Conservation (phyloP, 225 moss, liverwort and hornwort species). For the Bryoerythrophyllum caledonicum region DNA sequence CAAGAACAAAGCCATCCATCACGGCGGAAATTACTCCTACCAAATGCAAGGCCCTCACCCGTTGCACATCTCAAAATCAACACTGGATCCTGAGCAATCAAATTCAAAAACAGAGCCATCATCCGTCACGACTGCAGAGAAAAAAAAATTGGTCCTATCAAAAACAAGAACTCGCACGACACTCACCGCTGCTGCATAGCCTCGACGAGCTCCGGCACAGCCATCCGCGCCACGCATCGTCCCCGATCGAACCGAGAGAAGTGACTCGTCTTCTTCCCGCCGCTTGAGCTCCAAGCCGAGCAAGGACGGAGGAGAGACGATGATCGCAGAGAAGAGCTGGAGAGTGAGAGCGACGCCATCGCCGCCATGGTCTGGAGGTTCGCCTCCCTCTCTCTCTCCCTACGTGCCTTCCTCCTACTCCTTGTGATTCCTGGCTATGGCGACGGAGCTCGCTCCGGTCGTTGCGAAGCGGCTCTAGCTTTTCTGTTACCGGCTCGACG, state of each 20-base stretch:
- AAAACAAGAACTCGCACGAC: not conserved
- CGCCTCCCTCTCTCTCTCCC: not conserved
- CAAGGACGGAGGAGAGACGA: constrained; percentile 31
- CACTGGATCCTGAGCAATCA: not conserved
- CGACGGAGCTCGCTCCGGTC: not conserved
- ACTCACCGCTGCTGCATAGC: constrained; percentile 39
- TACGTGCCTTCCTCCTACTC: not conserved
- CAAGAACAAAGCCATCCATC: constrained; percentile 6
- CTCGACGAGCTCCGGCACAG: constrained; percentile 43
- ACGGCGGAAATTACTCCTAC: not conserved
- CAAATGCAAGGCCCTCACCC: not conserved
- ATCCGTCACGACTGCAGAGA: not conserved
- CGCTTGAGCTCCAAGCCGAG: constrained; percentile 22
- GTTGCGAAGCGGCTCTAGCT: not conserved
- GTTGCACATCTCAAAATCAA: not conserved
- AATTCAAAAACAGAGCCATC: not conserved
- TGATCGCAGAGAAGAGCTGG: constrained; percentile 30
- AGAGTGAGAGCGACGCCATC: constrained; percentile 33
- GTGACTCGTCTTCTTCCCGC: not conserved
- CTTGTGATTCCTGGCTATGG: constrained; percentile 21
- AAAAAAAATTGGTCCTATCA: not conserved
- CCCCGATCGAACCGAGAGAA: constrained; percentile 15
- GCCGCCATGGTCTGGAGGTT: constrained; percentile 17
- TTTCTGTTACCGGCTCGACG: no score
- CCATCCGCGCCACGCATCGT: constrained; percentile 39